phyloP scores from a whole-genome alignment of 2,329 filamentous ascomycete genomes.

The Aspergillus japonicus region DNA sequence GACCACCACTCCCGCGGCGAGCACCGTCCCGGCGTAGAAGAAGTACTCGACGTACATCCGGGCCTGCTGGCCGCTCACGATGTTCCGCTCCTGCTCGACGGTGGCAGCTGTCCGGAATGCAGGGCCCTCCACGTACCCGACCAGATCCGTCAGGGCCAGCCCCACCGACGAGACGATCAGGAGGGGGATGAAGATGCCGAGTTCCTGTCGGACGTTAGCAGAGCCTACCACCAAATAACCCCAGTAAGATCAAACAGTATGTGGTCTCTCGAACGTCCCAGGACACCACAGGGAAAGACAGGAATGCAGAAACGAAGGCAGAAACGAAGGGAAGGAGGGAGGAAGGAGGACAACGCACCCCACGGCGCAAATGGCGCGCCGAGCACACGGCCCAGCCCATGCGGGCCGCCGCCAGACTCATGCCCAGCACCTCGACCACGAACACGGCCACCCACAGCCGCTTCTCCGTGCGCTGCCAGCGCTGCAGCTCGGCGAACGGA shows the following conservation, averaged over 20 bases:
- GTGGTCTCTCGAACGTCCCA: no score
- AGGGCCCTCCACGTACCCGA: slow-evolving; percentile 1
- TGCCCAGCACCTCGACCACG: slow-evolving; percentile 13
- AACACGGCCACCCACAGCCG: slow-evolving; percentile 7
- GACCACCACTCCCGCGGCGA: slow-evolving; percentile 10
- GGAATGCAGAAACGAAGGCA: no score
- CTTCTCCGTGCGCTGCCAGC: background rate
- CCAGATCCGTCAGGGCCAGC: slow-evolving; percentile 9
- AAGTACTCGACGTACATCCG: slow-evolving; percentile 9
- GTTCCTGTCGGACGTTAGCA: background rate
- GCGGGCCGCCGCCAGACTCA: slow-evolving; percentile 8
- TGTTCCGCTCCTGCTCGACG: background rate
- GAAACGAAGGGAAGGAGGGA: no score
- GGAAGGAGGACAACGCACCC: slow-evolving; percentile 5
- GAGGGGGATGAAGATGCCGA: background rate
- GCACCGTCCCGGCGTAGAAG: slow-evolving; percentile 13
- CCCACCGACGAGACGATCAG: slow-evolving; percentile 9
- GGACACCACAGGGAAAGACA: no score
- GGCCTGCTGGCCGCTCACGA: slow-evolving; percentile 2
- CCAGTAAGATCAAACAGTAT: no score
- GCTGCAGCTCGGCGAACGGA: background rate
- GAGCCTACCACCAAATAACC: no score
- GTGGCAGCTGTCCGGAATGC: background rate
- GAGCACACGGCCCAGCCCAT: slow-evolving; percentile 11
- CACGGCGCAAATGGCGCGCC: slow-evolving; percentile 2